Base-by-base conservation (phyloP, 495 filamentous ascomycete species). In the Baudoinia panamericana region DNA sequence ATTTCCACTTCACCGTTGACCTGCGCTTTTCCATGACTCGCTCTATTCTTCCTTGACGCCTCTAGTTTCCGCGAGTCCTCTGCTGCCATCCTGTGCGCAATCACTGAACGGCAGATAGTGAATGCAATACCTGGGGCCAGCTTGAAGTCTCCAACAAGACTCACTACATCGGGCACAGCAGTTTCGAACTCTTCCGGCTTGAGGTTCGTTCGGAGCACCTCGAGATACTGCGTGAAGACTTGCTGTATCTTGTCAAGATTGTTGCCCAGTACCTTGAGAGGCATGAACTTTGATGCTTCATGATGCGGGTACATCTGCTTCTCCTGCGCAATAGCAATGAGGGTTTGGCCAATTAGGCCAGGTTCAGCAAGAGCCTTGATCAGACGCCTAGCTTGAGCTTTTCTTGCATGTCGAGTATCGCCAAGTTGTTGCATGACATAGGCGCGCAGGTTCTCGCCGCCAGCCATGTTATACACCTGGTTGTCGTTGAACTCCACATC, bases 271-370 rank as follows among this genome's bases (percentile, higher is more conserved):
- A 90, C 68, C 54, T 96, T 99, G 18, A 80, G 58, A 48, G 84
- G 82, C 2, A 78, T 75, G 17, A 75, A 70, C 21, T 65, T 63
- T 30, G 82, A 75, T 5, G 70, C 61, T 24, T 82, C 63, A 13
- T 72, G 73, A 58, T 75, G 88, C 23, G 90, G 72, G 46, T 80
- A 87, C 8, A 76, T 78, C 52, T 84, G 73, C 21, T 83, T 72
- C 53, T 94, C 82, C 50, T 93, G 86, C 2, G 87, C 86, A 54
- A 99, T 85, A 29, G 87, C 75, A 47, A 94, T 71, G 17, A 96
- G 70, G 6, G 95, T 65, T 44, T 81, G 76, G 11, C 79, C 81
- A 19, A 80, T 80, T 31, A 95, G 68, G 32, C 63, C 66, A 9
- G 71, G 69, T n/a, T 80, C 70, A 5, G 74, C 78, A 23, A 99